Evolutionary conservation across 2,329 filamentous ascomycete species (phyloP).

Genomic region (Neofusicoccum ribis): DNA sequence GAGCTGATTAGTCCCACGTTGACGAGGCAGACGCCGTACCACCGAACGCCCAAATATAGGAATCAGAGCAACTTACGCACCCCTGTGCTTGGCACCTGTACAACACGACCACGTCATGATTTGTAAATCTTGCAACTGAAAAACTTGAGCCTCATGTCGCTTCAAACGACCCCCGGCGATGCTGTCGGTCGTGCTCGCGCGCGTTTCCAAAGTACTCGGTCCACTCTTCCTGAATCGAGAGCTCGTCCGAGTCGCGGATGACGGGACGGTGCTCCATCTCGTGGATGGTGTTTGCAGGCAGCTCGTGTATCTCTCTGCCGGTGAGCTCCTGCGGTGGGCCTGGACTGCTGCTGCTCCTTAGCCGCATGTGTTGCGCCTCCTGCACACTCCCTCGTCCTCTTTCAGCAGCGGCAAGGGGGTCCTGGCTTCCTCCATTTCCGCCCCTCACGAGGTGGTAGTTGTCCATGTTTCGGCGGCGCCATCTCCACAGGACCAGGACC

Average conservation of each 20-base stretch:
- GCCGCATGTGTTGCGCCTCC: neutral
- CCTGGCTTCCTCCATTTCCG: neutral
- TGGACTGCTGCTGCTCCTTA: neutral
- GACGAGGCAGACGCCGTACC: neutral
- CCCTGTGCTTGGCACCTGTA: neutral
- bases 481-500: conserved; percentile 4
- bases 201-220: neutral
- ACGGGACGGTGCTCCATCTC: conserved; percentile 6
- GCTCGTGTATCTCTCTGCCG: neutral
- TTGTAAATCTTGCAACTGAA: neutral
- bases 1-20: neutral
- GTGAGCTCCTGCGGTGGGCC: neutral
- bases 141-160: neutral
- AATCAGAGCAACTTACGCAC: neutral
- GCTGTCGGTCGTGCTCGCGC: neutral
- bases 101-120: neutral
- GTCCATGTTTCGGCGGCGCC: conserved; percentile 4
- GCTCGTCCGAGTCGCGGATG: neutral
- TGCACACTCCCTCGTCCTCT: neutral
- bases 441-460: neutral
- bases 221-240: neutral
- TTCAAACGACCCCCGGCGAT: neutral
- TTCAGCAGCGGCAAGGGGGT: neutral
- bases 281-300: conserved; percentile 1
- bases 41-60: neutral